Evolutionary conservation across 495 filamentous ascomycete species (phyloP), one percentile per base, ranked within the genome.

Genomic region (Articulospora tetracladia): DNA sequence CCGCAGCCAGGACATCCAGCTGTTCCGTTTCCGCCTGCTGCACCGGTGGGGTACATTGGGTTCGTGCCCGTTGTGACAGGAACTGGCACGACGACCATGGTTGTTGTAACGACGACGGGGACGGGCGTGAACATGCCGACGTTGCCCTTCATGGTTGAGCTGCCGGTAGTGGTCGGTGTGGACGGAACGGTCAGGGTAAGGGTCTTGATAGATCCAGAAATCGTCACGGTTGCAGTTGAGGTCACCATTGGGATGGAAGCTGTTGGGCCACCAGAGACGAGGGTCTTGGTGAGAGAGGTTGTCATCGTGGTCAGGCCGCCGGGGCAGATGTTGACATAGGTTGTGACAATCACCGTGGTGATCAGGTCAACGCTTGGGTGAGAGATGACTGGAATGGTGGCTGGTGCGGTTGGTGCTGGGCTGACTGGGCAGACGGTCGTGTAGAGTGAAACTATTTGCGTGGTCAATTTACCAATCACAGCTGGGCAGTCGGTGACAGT

Each of bases 401-500:
- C 22, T 41, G n/a, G 8, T 30, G 41, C 8, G 47, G 47, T 53
- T 23, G 57, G 59, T 15, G 69, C 73, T 19, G 69, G 53, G 8
- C 72, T 76, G 1, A 76, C 67, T 25, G 76, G 76, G 67, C 74
- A 79, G 52, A 77, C 60, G 8, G 74, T 78, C 6, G 74, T 76
- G 34, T 69, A 71, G 22, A 70, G 27, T 11, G 75, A 68, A 23
- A 76, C 57, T 8, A 64, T 72, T 51, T 72, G 63, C 51, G 75
- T 77, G 12, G 68, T 67, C 10, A 77, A 70, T 32, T 51, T 57
- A 57, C 72, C 73, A 44, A 69, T 79, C 4, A 11, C 24, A 30
- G 23, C 50, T 39, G 82, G 82, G 75, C 84, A 86, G 70, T 83
- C 69, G 8, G 76, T 79, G 8, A 85, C 80, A 7, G 70, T 79